Percentiles rank a stretch among this genome's conserved stretches.
These are phyloP conservation scores for Nicotiana otophora DNA, from an alignment of 257 asterid species.

Conservation along the genomic window DNA sequence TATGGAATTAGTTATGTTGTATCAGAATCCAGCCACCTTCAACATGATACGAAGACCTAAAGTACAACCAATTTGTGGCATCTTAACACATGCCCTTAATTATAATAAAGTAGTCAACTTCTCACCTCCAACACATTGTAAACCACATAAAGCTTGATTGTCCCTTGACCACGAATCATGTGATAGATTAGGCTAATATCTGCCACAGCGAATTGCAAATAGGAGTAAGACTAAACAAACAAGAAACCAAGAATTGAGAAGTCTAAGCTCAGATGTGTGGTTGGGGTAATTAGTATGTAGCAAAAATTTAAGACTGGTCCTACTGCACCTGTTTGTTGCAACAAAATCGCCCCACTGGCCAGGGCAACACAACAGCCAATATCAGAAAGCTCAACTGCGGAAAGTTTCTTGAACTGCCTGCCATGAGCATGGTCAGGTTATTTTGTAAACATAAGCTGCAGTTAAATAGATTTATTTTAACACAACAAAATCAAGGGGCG, in stretches of 20 bases:
- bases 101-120: neutral
- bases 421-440: slow-evolving; percentile 67
- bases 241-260: neutral
- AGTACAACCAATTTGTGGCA: neutral
- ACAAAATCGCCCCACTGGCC: slow-evolving; percentile 63
- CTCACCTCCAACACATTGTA: slow-evolving; percentile 97
- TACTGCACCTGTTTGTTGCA: slow-evolving; percentile 83
- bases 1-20: neutral
- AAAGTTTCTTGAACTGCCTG: slow-evolving; percentile 97
- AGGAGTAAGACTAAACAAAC: neutral
- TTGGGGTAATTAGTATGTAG: slow-evolving; percentile 9
- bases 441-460: slow-evolving; percentile 28
- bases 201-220: slow-evolving; percentile 25
- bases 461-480: neutral
- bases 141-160: slow-evolving; percentile 89
- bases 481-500: neutral
- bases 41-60: neutral
- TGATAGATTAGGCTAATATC: slow-evolving; percentile 98
- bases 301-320: neutral
- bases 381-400: slow-evolving; percentile 86
- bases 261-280: slow-evolving; percentile 2
- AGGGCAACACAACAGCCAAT: slow-evolving; percentile 76
- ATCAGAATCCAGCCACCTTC: neutral
- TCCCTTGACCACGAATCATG: slow-evolving; percentile 99
- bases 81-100: neutral